phyloP scores from a whole-genome alignment of 257 asterid species.

The Craterostigma plantagineum region DNA sequence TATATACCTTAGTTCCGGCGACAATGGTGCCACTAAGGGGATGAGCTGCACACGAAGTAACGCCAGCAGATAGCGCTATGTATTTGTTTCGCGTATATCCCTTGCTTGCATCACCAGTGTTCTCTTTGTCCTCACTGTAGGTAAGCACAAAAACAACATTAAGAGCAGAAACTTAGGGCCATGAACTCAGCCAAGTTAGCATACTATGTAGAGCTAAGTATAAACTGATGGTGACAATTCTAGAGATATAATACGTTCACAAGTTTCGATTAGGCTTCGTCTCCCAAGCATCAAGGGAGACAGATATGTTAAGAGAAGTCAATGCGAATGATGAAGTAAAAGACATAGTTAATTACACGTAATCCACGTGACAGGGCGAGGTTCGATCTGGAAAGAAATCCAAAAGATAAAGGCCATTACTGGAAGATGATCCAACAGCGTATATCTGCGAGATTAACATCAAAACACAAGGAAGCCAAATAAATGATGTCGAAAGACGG shows the following conservation, averaged over 20 bases:
- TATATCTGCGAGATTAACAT: constrained; percentile 33
- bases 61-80: constrained; percentile 39
- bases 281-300: background rate
- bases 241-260: background rate
- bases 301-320: background rate
- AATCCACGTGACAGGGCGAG: constrained; percentile 71
- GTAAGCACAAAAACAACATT: constrained; percentile 14
- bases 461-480: constrained; percentile 2
- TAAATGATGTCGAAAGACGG: constrained; percentile 3
- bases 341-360: constrained; percentile 21
- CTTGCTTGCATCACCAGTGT: constrained; percentile 12
- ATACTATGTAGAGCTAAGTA: background rate
- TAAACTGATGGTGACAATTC: background rate
- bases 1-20: constrained; percentile 87
- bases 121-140: constrained; percentile 33
- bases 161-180: background rate
- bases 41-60: constrained; percentile 67
- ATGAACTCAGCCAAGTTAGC: background rate
- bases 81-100: constrained; percentile 29
- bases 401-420: constrained; percentile 60
- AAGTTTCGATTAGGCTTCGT: background rate
- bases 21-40: constrained; percentile 62
- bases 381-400: constrained; percentile 68
- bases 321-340: constrained; percentile 4
- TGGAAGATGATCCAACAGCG: constrained; percentile 60